Evolutionary conservation across 768 basidiomycete genomes (phyloP).

Genomic region (Boletus sp.): DNA sequence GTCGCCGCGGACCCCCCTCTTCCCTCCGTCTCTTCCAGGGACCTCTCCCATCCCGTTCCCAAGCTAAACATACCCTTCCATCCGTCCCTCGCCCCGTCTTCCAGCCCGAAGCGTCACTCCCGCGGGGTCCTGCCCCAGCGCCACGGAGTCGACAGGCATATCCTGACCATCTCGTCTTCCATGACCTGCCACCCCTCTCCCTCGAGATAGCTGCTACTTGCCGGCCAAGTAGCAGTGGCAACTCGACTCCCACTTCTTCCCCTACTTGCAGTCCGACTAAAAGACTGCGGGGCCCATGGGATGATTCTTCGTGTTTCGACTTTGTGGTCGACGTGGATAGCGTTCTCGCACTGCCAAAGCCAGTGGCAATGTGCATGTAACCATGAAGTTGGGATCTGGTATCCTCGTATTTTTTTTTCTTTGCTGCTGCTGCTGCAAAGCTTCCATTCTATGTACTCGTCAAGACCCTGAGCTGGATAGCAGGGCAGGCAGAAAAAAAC

Average conservation of each 20-base stretch:
- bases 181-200: constrained; percentile 27
- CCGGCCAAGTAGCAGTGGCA: constrained; percentile 12
- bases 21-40: constrained; percentile 61
- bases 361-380: constrained; percentile 35
- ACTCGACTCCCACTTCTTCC: constrained; percentile 14
- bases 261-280: constrained; percentile 19
- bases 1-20: constrained; percentile 66
- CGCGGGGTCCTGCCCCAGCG: constrained; percentile 19
- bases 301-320: constrained; percentile 47
- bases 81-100: constrained; percentile 59
- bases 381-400: not conserved
- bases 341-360: constrained; percentile 46
- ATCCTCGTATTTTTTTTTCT: not conserved
- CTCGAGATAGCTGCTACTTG: constrained; percentile 19
- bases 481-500: not conserved
- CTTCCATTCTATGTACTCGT: not conserved
- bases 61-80: constrained; percentile 65
- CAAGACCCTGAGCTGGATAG: not conserved
- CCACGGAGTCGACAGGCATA: constrained; percentile 15
- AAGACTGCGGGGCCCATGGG: constrained; percentile 54
- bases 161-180: constrained; percentile 6
- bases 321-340: constrained; percentile 46
- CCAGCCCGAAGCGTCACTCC: constrained; percentile 31
- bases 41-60: constrained; percentile 58
- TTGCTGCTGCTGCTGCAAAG: constrained; percentile 4